These are phyloP conservation scores for Marchantia polymorpha DNA, from an alignment of 225 moss, liverwort and hornwort species.

Conservation along the genomic window DNA sequence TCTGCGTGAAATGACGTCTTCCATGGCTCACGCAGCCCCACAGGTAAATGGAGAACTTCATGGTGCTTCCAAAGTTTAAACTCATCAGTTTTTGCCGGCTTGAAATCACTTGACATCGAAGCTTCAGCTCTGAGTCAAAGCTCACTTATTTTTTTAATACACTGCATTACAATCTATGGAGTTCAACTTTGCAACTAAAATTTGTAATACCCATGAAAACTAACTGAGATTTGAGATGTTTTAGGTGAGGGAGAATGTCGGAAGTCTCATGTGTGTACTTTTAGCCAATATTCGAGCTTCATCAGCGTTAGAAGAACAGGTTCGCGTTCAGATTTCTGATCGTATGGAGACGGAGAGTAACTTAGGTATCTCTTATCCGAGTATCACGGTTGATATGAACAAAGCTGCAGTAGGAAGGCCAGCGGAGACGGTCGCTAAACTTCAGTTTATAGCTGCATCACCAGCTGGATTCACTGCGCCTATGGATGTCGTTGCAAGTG, in stretches of 20 bases:
- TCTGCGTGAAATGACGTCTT: constrained; percentile 71
- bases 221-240: not conserved
- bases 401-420: not conserved
- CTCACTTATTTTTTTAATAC: too few relatives aligned
- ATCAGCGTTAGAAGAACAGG: constrained; percentile 35
- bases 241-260: constrained; percentile 95
- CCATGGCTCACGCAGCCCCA: constrained; percentile 93
- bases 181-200: not conserved
- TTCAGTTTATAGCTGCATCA: constrained; percentile 1
- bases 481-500: constrained; percentile 16
- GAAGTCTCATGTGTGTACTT: constrained; percentile 80
- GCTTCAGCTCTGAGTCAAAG: not conserved
- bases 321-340: not conserved
- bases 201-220: not conserved
- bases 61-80: not conserved
- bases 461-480: constrained; percentile 6
- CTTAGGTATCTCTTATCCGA: not conserved
- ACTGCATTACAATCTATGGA: too few relatives aligned
- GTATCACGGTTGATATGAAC: not conserved
- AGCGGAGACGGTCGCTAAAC: constrained; percentile 1
- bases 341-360: not conserved
- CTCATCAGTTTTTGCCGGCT: not conserved
- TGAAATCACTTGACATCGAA: not conserved
- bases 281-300: constrained; percentile 69
- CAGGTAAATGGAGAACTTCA: constrained; percentile 49